Evolutionary conservation across 768 basidiomycete species (phyloP).

Genomic region (Cyathus striatus): DNA sequence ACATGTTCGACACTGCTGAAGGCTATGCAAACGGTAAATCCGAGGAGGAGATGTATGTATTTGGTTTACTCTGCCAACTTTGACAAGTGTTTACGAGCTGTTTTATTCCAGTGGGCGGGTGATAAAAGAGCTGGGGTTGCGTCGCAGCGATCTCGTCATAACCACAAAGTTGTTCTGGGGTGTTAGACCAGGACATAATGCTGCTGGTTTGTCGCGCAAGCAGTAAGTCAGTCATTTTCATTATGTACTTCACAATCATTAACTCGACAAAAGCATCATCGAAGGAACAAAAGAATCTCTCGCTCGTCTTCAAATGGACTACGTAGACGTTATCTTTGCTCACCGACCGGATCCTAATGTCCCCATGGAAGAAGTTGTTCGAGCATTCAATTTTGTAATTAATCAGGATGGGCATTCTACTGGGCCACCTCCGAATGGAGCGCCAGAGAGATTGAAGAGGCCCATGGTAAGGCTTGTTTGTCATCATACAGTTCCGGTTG

Average conservation of each 20-base stretch:
- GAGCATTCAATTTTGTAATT: slow-evolving; percentile 78
- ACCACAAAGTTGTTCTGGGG: slow-evolving; percentile 86
- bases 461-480: slow-evolving; percentile 37
- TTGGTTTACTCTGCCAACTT: not conserved
- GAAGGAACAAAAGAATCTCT: slow-evolving; percentile 69
- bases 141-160: slow-evolving; percentile 65
- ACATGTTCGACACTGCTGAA: slow-evolving; percentile 73
- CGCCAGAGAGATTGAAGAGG: slow-evolving; percentile 64
- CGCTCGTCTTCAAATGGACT: slow-evolving; percentile 66
- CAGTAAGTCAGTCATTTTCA: slow-evolving; percentile 34
- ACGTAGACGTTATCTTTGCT: slow-evolving; percentile 70
- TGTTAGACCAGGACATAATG: slow-evolving; percentile 51
- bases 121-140: slow-evolving; percentile 65
- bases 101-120: slow-evolving; percentile 52
- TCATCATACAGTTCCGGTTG: not conserved
- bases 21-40: slow-evolving; percentile 60
- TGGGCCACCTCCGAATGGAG: slow-evolving; percentile 83
- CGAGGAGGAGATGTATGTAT: slow-evolving; percentile 64
- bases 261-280: slow-evolving; percentile 50
- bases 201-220: slow-evolving; percentile 49
- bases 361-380: slow-evolving; percentile 73
- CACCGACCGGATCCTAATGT: slow-evolving; percentile 58
- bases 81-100: not conserved
- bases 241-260: not conserved
- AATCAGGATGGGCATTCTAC: slow-evolving; percentile 69